These are phyloP conservation scores for Plectosphaerella plurivora DNA, from an alignment of 2,329 filamentous ascomycete genomes.

Conservation along the genomic window DNA sequence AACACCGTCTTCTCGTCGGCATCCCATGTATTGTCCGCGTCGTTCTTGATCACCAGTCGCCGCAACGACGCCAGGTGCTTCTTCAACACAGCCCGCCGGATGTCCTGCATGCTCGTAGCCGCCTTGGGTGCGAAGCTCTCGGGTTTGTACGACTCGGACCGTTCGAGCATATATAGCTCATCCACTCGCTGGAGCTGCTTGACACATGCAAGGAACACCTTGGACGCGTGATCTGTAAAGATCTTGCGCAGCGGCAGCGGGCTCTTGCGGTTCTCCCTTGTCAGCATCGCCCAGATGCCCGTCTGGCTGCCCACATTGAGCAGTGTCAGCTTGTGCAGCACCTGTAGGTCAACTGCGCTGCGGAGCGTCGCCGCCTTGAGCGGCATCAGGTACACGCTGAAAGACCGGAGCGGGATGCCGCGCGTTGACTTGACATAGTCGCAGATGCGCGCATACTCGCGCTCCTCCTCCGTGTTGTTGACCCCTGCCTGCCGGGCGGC, in stretches of 20 bases:
- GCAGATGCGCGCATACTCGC: slow-evolving; percentile 25
- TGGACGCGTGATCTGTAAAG: slow-evolving; percentile 59
- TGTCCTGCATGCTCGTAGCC: slow-evolving; percentile 49
- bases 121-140: slow-evolving; percentile 49
- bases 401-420: slow-evolving; percentile 49
- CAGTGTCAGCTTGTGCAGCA: slow-evolving; percentile 53
- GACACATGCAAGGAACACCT: slow-evolving; percentile 48
- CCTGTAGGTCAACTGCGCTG: slow-evolving; percentile 51
- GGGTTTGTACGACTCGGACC: slow-evolving; percentile 43
- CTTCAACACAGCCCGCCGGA: slow-evolving; percentile 50
- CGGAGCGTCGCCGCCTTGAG: slow-evolving; percentile 54
- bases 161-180: slow-evolving; percentile 58
- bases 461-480: slow-evolving; percentile 1
- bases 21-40: slow-evolving; percentile 50
- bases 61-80: slow-evolving; percentile 52
- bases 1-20: slow-evolving; percentile 48
- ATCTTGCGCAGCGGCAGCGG: slow-evolving; percentile 53
- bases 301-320: slow-evolving; percentile 60
- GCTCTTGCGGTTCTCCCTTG: slow-evolving; percentile 46
- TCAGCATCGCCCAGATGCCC: slow-evolving; percentile 53
- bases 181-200: slow-evolving; percentile 47
- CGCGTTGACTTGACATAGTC: slow-evolving; percentile 55
- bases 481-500: slow-evolving; percentile 17
- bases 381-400: slow-evolving; percentile 56
- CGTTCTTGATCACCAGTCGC: slow-evolving; percentile 57